Conservation (phyloP, 345 rosid genomes). For the Populus deltoides region DNA sequence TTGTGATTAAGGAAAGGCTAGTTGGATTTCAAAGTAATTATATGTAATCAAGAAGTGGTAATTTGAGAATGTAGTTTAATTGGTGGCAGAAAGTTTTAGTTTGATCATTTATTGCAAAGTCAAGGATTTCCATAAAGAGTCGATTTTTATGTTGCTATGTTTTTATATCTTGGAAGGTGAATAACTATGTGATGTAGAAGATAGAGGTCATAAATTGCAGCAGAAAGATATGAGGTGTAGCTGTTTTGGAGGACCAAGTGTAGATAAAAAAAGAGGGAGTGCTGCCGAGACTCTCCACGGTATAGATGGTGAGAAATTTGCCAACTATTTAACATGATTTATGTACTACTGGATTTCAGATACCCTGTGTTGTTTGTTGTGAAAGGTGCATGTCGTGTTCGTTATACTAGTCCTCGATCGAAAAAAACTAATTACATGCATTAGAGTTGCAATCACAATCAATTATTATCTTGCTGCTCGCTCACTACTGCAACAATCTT, state of each 20-base stretch:
- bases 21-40: not conserved
- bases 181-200: slow-evolving; percentile 24
- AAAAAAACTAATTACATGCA: not conserved
- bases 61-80: not conserved
- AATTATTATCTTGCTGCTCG: not conserved
- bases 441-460: not conserved
- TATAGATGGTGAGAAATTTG: slow-evolving; percentile 34
- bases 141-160: not conserved
- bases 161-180: slow-evolving; percentile 3
- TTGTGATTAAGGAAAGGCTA: not conserved
- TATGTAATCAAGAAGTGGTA: not conserved
- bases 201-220: not conserved
- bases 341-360: not conserved
- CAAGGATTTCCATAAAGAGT: not conserved
- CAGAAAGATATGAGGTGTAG: slow-evolving; percentile 38
- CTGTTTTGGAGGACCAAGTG: slow-evolving; percentile 29
- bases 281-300: slow-evolving; percentile 11
- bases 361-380: not conserved
- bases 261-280: slow-evolving; percentile 7
- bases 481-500: not conserved
- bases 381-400: not conserved
- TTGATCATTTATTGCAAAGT: not conserved
- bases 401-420: not conserved
- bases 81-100: not conserved
- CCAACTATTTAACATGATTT: not conserved